These are phyloP conservation scores for Gastrolobium bilobum DNA, from an alignment of 306 rosid species.

Conservation along the genomic window DNA sequence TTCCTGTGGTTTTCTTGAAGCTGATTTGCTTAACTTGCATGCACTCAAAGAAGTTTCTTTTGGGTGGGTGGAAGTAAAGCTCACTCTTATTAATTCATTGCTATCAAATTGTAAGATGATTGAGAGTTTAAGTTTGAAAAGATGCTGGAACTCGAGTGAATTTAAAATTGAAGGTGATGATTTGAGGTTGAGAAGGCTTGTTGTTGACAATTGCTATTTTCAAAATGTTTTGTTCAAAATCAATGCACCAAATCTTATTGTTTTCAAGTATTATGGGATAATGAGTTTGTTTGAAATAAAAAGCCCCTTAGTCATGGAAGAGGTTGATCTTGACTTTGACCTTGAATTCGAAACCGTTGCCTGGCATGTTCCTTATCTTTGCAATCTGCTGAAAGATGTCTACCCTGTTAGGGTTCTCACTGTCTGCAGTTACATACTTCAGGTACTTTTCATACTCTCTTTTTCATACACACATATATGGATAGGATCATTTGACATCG, in stretches of 20 bases:
- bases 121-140: slow-evolving; percentile 14
- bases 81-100: neutral
- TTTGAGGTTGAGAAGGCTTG: neutral
- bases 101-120: neutral
- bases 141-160: neutral
- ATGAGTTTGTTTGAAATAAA: neutral
- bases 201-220: slow-evolving; percentile 25
- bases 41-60: slow-evolving; percentile 30
- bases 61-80: neutral
- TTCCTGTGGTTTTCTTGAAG: slow-evolving; percentile 16
- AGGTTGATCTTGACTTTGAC: slow-evolving; percentile 27
- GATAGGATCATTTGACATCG: no score
- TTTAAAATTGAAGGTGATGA: neutral
- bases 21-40: neutral
- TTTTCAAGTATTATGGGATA: slow-evolving; percentile 22
- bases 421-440: no score
- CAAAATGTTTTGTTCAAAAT: neutral
- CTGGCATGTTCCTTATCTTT: neutral
- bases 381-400: neutral
- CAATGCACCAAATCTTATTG: slow-evolving; percentile 26
- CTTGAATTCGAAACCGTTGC: neutral
- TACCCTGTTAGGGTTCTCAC: no score
- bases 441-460: no score
- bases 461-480: no score
- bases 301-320: neutral